phyloP scores from a whole-genome alignment of 345 rosid genomes.

The Lepidium sativum region DNA sequence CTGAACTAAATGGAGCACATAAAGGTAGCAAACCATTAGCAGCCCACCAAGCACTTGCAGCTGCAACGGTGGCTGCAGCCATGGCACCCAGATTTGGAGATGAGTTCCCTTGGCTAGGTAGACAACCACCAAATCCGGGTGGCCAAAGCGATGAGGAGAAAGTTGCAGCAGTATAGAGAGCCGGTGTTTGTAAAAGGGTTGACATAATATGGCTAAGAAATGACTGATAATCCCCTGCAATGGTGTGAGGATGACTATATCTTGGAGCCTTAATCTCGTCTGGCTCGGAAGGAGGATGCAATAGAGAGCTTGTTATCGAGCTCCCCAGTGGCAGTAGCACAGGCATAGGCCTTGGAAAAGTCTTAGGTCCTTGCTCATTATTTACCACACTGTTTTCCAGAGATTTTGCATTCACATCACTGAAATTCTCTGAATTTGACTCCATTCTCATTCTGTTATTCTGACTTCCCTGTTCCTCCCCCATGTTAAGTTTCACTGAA shows the following conservation, averaged over 20 bases:
- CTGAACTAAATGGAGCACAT: slow-evolving; percentile 58
- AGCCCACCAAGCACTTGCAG: slow-evolving; percentile 99
- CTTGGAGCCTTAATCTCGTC: slow-evolving; percentile 36
- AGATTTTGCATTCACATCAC: slow-evolving; percentile 32
- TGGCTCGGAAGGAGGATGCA: slow-evolving; percentile 38
- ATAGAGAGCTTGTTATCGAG: slow-evolving; percentile 34
- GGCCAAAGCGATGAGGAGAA: slow-evolving; percentile 72
- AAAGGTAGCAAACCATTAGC: slow-evolving; percentile 81
- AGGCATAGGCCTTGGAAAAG: slow-evolving; percentile 53
- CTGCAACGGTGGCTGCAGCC: slow-evolving; percentile 88
- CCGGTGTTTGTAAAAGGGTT: slow-evolving; percentile 70
- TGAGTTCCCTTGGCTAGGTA: slow-evolving; percentile 38
- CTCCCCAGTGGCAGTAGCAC: slow-evolving; percentile 54
- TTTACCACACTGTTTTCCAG: slow-evolving; percentile 8
- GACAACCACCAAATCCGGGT: slow-evolving; percentile 7
- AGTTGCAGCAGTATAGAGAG: slow-evolving; percentile 77
- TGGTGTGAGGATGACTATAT: slow-evolving; percentile 31
- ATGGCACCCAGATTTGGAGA: slow-evolving; percentile 60
- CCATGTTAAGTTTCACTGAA: slow-evolving; percentile 19
- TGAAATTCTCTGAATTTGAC: slow-evolving; percentile 31
- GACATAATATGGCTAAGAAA: slow-evolving; percentile 70
- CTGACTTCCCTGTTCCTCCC: slow-evolving; percentile 33
- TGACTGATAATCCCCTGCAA: slow-evolving; percentile 47
- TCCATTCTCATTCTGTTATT: slow-evolving; percentile 40
- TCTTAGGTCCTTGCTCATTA: slow-evolving; percentile 39